phyloP scores from a whole-genome alignment of 768 basidiomycete species.

The Neoboletus brunneissimus region DNA sequence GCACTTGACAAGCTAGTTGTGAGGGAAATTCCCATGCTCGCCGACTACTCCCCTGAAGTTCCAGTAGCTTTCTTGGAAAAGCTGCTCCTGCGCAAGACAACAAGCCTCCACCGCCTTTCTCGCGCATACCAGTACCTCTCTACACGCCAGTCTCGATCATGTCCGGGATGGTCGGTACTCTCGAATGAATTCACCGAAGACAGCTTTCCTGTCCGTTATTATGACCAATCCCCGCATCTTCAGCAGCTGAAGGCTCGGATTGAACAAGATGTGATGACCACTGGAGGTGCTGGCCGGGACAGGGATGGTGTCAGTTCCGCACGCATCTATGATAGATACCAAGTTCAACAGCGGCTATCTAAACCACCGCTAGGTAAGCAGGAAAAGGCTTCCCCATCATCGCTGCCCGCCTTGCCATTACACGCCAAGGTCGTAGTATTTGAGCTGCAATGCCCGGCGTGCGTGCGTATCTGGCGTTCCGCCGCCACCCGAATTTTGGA shows the following conservation, averaged over 20 bases:
- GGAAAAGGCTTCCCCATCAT: constrained; percentile 14
- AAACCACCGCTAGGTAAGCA: neutral
- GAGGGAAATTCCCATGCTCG: too few species aligned
- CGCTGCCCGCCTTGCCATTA: constrained; percentile 40
- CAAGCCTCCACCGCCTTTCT: too few species aligned
- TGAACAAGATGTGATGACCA: constrained; percentile 20
- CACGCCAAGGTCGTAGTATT: constrained; percentile 34
- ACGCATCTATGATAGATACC: neutral
- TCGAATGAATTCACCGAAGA: constrained; percentile 10
- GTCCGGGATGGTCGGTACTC: constrained; percentile 31
- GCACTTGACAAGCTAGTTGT: too few species aligned
- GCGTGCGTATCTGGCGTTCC: constrained; percentile 39
- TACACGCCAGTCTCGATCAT: constrained; percentile 23
- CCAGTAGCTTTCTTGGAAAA: too few species aligned
- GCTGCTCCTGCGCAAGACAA: too few species aligned
- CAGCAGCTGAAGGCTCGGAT: constrained; percentile 29
- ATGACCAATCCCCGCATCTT: constrained; percentile 20
- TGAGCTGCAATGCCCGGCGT: constrained; percentile 36
- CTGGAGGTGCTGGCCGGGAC: constrained; percentile 10
- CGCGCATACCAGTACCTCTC: constrained; percentile 24
- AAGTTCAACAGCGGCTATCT: neutral
- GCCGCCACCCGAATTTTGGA: constrained; percentile 32
- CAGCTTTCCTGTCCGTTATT: constrained; percentile 38
- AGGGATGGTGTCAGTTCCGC: neutral
- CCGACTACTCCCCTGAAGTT: too few species aligned